Conservation (phyloP, 1,139 yeast species). For the Lodderomyces parapsilosis region DNA sequence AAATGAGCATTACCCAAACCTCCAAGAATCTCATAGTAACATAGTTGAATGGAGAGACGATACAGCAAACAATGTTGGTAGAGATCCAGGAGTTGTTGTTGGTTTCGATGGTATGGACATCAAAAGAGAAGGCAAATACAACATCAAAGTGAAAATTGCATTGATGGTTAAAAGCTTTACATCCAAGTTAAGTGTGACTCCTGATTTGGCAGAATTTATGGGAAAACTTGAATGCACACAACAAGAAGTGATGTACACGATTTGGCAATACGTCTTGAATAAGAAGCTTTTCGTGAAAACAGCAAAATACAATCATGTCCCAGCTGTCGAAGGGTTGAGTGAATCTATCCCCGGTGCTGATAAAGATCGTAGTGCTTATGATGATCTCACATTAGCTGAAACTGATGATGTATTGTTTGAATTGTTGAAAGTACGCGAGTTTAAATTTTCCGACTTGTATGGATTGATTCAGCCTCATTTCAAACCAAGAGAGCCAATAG, state of each 20-base stretch:
- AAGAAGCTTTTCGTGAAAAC: constrained; percentile 59
- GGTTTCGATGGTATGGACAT: constrained; percentile 88
- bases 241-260: constrained; percentile 78
- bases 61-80: constrained; percentile 11
- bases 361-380: constrained; percentile 22
- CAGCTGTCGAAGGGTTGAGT: constrained; percentile 30
- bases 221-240: constrained; percentile 81
- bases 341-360: constrained; percentile 14
- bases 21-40: constrained; percentile 31
- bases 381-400: constrained; percentile 49
- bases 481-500: constrained; percentile 78
- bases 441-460: constrained; percentile 73
- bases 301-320: constrained; percentile 32
- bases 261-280: constrained; percentile 87
- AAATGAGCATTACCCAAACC: constrained; percentile 39
- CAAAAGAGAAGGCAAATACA: constrained; percentile 70
- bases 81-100: constrained; percentile 30
- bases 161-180: constrained; percentile 79
- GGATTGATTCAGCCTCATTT: constrained; percentile 59
- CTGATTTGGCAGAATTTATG: constrained; percentile 60
- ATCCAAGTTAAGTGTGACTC: constrained; percentile 57
- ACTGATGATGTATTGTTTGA: constrained; percentile 66
- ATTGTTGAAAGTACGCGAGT: constrained; percentile 51
- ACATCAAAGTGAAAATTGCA: constrained; percentile 69
- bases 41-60: constrained; percentile 47